These are phyloP conservation scores for Pseudonitzschia multiseries DNA, from an alignment of 108 stramenopile species.

Conservation along the genomic window DNA sequence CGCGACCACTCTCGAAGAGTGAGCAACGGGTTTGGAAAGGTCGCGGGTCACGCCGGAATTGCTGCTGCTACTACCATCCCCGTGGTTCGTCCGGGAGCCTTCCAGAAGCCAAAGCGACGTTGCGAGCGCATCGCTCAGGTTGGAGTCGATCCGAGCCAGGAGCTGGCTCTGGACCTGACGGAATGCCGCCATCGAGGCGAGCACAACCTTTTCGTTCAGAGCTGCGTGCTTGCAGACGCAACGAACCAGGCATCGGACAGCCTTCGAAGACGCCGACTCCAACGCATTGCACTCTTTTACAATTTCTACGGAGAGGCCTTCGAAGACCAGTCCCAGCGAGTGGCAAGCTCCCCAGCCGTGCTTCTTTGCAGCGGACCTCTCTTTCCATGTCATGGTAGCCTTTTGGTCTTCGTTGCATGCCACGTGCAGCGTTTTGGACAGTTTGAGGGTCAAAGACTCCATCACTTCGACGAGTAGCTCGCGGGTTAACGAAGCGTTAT, in stretches of 20 bases:
- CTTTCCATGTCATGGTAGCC: slow-evolving; percentile 60
- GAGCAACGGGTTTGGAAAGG: background rate
- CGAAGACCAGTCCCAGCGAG: slow-evolving; percentile 37
- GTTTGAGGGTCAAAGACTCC: slow-evolving; percentile 33
- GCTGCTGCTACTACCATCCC: background rate
- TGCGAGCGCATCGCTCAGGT: slow-evolving; percentile 24
- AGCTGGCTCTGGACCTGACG: background rate
- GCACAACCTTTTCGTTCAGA: slow-evolving; percentile 32
- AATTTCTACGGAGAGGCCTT: background rate
- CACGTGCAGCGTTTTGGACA: slow-evolving; percentile 43
- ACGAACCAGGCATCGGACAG: background rate
- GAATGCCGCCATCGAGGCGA: slow-evolving; percentile 34
- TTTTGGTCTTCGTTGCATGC: slow-evolving; percentile 37
- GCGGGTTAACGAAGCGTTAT: slow-evolving; percentile 10
- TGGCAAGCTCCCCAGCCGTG: slow-evolving; percentile 77
- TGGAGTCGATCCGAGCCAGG: slow-evolving; percentile 1
- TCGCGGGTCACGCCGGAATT: background rate
- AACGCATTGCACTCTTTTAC: background rate
- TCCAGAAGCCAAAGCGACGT: slow-evolving; percentile 1
- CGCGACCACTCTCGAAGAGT: background rate
- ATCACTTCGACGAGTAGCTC: slow-evolving; percentile 28
- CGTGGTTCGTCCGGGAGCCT: background rate
- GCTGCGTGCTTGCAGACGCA: slow-evolving; percentile 15
- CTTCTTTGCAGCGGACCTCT: slow-evolving; percentile 64
- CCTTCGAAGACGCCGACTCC: background rate